These are phyloP conservation scores for Volvariella volvacea DNA, from an alignment of 1,284 basidiomycete genomes.

Conservation along the genomic window DNA sequence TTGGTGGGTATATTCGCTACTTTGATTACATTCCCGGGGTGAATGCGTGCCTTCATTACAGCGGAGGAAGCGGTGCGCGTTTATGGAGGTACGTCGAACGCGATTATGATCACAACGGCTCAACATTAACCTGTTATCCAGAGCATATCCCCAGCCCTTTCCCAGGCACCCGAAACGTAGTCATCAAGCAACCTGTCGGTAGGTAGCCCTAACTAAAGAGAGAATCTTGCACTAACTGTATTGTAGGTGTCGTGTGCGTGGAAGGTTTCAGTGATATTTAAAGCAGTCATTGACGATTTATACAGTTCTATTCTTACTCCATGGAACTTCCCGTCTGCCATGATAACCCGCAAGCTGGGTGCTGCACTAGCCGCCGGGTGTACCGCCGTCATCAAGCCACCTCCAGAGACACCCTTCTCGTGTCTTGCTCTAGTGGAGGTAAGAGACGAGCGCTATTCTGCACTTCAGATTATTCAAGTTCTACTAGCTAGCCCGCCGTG, in stretches of 20 bases:
- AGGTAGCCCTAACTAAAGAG: constrained; percentile 15
- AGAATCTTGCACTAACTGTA: not conserved
- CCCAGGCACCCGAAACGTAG: constrained; percentile 73
- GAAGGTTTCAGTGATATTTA: not conserved
- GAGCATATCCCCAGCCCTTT: constrained; percentile 82
- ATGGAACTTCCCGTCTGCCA: constrained; percentile 94
- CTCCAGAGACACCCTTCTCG: constrained; percentile 94
- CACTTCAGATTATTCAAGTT: constrained; percentile 1
- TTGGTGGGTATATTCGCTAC: constrained; percentile 42
- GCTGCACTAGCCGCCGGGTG: constrained; percentile 94
- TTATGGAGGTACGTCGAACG: constrained; percentile 55
- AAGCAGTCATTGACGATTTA: constrained; percentile 17
- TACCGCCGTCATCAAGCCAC: constrained; percentile 93
- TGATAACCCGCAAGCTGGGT: constrained; percentile 87
- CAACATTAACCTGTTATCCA: constrained; percentile 15
- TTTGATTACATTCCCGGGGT: not conserved
- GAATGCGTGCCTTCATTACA: constrained; percentile 17
- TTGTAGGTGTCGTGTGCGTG: constrained; percentile 53
- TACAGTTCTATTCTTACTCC: constrained; percentile 71
- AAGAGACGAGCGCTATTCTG: constrained; percentile 10
- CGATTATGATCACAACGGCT: not conserved
- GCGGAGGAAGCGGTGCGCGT: constrained; percentile 86
- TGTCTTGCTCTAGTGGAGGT: constrained; percentile 85
- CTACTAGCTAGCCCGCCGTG: constrained; percentile 69
- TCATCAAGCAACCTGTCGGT: constrained; percentile 95